Evolutionary conservation across 805 yeast species (phyloP).

Genomic region (Ogataea glucozyma): DNA sequence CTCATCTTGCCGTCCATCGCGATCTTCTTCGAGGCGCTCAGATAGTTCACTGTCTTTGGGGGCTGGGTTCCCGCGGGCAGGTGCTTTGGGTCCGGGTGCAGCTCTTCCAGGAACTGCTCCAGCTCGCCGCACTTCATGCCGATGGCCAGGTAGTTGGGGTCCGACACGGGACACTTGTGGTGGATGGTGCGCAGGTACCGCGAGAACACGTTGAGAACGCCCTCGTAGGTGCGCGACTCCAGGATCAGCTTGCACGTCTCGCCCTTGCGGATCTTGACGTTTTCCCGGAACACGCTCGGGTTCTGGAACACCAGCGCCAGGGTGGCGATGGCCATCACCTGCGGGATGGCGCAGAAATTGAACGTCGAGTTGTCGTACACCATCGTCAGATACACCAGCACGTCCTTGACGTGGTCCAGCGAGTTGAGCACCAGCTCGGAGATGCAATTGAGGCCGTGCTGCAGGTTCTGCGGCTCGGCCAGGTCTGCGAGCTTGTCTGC

Average conservation of each 20-base stretch:
- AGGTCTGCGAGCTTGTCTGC: constrained; percentile 65
- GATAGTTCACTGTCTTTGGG: constrained; percentile 47
- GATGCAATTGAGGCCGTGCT: constrained; percentile 70
- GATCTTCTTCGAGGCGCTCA: constrained; percentile 47
- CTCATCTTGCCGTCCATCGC: too few relatives aligned
- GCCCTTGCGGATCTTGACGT: constrained; percentile 90
- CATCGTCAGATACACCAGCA: constrained; percentile 69
- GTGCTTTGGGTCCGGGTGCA: constrained; percentile 58
- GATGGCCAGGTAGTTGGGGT: constrained; percentile 82
- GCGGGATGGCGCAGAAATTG: constrained; percentile 96
- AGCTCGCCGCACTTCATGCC: constrained; percentile 86
- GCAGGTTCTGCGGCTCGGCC: constrained; percentile 44
- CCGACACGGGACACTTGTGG: constrained; percentile 72
- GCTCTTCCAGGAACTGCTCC: constrained; percentile 80
- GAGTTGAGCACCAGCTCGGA: constrained; percentile 81
- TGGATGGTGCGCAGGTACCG: constrained; percentile 74
- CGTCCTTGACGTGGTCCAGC: constrained; percentile 74
- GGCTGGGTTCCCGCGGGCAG: constrained; percentile 55
- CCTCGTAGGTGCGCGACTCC: constrained; percentile 69
- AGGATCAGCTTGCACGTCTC: constrained; percentile 76
- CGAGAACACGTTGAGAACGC: constrained; percentile 75
- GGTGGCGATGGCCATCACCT: constrained; percentile 98
- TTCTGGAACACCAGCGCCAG: constrained; percentile 83
- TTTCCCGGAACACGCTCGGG: constrained; percentile 62
- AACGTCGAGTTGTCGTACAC: constrained; percentile 81